A percentile compares a stretch with the other conserved stretches of the same genome.
Conservation (phyloP, 192 early-diverging fungal genomes). For the Geranomyces variabilis region DNA sequence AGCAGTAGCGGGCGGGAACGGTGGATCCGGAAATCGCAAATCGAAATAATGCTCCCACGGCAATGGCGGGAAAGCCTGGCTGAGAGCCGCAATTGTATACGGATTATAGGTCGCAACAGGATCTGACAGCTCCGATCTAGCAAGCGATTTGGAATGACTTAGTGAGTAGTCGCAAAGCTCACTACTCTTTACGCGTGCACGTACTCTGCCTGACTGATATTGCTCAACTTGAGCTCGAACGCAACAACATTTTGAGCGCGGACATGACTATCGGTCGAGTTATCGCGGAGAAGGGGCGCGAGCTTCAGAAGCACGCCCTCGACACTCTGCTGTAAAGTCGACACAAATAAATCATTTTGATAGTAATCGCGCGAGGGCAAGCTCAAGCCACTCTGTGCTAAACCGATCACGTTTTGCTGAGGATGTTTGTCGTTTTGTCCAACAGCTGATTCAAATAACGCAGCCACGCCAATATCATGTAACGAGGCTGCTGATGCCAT, state of each 20-base stretch:
- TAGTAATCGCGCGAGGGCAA: constrained; percentile 74
- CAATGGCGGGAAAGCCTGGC: constrained; percentile 1
- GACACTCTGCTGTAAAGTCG: constrained; percentile 47
- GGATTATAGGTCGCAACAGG: constrained; percentile 24
- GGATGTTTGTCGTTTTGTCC: constrained; percentile 64
- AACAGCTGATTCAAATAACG: constrained; percentile 55
- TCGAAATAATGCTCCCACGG: constrained; percentile 31
- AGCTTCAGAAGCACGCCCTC: constrained; percentile 40
- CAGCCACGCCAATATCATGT: background rate
- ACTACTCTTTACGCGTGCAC: constrained; percentile 10
- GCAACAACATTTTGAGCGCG: constrained; percentile 50
- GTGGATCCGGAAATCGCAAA: background rate
- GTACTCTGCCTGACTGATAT: no score
- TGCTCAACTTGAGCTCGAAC: constrained; percentile 23
- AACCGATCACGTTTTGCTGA: constrained; percentile 47
- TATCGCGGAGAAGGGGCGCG: background rate
- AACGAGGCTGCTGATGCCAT: constrained; percentile 14
- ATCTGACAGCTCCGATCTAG: background rate
- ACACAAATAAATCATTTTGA: constrained; percentile 46
- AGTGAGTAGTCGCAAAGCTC: background rate
- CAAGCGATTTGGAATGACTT: background rate
- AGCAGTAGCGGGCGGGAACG: constrained; percentile 10
- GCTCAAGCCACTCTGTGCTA: constrained; percentile 58
- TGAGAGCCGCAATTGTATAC: constrained; percentile 8
- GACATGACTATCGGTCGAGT: background rate